A percentile compares a stretch with the other conserved stretches of the same genome.
These are phyloP conservation scores for Pistacia atlantica DNA, from an alignment of 345 rosid genomes.

Conservation along the genomic window DNA sequence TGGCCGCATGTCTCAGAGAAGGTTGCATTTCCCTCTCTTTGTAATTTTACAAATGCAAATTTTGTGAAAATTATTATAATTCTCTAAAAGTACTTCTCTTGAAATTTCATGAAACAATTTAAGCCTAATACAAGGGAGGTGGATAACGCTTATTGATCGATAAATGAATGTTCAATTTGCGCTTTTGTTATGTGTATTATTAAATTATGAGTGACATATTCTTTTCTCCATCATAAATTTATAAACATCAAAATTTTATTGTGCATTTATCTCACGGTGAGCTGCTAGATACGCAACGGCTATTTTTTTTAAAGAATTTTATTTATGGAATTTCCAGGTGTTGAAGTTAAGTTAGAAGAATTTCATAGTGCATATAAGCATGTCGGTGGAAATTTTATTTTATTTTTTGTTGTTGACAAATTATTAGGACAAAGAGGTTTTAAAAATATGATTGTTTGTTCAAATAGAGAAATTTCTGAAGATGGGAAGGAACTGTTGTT, in stretches of 20 bases:
- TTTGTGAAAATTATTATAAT: background rate
- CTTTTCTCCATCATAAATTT: too few relatives aligned
- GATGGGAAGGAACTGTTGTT: conserved; percentile 73
- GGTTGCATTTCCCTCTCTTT: conserved; percentile 35
- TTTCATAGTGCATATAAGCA: background rate
- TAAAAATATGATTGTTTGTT: background rate
- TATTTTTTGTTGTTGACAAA: background rate
- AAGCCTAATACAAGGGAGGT: too few relatives aligned
- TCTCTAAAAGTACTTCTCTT: too few relatives aligned
- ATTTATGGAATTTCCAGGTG: background rate
- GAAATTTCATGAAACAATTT: too few relatives aligned
- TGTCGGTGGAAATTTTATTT: background rate
- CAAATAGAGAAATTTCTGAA: conserved; percentile 55
- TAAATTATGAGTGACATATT: too few relatives aligned
- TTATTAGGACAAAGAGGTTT: background rate
- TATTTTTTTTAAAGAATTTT: too few relatives aligned
- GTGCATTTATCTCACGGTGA: too few relatives aligned
- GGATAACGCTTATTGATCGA: too few relatives aligned
- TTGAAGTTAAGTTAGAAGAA: background rate
- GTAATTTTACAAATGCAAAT: background rate
- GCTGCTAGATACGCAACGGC: too few relatives aligned
- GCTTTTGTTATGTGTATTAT: too few relatives aligned
- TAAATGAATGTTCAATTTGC: too few relatives aligned
- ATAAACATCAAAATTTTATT: too few relatives aligned
- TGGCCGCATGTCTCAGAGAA: conserved; percentile 90